A percentile compares a stretch with the other conserved stretches of the same genome.
These are phyloP conservation scores for Ceratocystis cacaofunesta DNA, from an alignment of 2,329 filamentous ascomycete species.

Conservation along the genomic window DNA sequence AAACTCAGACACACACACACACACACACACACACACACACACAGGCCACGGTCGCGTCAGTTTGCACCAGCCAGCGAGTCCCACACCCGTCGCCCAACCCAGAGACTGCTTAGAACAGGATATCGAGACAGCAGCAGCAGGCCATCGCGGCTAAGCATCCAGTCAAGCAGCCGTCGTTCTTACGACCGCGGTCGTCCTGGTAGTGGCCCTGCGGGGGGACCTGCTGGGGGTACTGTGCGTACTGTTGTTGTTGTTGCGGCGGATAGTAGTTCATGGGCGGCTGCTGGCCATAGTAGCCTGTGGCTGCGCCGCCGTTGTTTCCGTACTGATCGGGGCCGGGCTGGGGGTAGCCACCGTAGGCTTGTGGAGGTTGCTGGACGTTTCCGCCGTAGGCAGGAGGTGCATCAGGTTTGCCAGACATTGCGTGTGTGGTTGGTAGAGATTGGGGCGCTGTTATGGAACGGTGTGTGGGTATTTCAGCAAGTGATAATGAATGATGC, in stretches of 20 bases:
- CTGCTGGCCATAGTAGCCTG: constrained; percentile 4
- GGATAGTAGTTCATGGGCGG: constrained; percentile 25
- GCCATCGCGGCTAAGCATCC: constrained; percentile 37
- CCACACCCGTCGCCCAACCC: neutral
- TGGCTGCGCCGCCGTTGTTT: constrained; percentile 6
- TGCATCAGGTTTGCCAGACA: constrained; percentile 19
- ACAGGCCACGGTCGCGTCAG: neutral
- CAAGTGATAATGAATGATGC: neutral
- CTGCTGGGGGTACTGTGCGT: constrained; percentile 19
- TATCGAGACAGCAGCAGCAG: constrained; percentile 45
- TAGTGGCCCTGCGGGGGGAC: constrained; percentile 27
- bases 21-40: neutral
- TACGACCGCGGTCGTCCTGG: constrained; percentile 22
- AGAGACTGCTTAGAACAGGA: constrained; percentile 32
- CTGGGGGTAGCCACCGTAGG: constrained; percentile 31
- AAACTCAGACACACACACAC: neutral
- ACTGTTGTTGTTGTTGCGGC: constrained; percentile 21
- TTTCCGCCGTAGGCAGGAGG: constrained; percentile 35
- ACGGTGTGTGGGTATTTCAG: neutral
- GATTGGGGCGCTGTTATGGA: neutral
- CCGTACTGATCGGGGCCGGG: constrained; percentile 17
- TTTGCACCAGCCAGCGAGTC: neutral
- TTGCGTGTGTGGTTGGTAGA: neutral
- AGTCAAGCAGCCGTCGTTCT: constrained; percentile 26
- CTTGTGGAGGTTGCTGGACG: constrained; percentile 28